phyloP scores from a whole-genome alignment of 768 basidiomycete genomes.

The Lactarius hengduanensis region DNA sequence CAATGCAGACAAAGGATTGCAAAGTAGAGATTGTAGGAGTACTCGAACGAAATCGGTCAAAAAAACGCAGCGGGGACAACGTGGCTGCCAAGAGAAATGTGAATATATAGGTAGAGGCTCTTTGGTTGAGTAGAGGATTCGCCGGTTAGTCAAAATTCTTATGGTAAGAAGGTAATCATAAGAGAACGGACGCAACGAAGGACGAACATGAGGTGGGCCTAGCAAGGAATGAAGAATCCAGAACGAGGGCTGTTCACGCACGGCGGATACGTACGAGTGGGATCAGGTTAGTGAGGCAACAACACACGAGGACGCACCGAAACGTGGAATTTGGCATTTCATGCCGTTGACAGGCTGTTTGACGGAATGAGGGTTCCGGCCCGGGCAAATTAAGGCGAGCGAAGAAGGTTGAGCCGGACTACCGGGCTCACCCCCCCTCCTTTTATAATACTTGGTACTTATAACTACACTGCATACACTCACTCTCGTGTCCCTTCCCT shows the following conservation, averaged over 20 bases:
- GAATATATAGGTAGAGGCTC: background rate
- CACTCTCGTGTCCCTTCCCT: background rate
- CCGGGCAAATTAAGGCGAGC: background rate
- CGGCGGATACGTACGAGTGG: slow-evolving; percentile 4
- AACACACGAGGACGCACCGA: slow-evolving; percentile 20
- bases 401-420: slow-evolving; percentile 6
- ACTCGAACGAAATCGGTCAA: background rate
- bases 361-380: slow-evolving; percentile 4
- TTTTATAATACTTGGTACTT: slow-evolving; percentile 7
- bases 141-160: background rate
- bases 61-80: background rate
- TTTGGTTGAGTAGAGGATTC: background rate
- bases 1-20: background rate
- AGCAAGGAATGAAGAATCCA: background rate
- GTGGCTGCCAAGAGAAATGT: slow-evolving; percentile 5
- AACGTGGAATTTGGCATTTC: slow-evolving; percentile 1
- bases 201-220: slow-evolving; percentile 1
- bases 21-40: background rate
- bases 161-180: background rate
- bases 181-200: background rate
- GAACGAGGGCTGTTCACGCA: background rate
- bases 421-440: background rate
- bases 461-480: background rate
- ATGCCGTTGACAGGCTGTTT: background rate
- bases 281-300: background rate